Evolutionary conservation across 495 filamentous ascomycete species (phyloP), one percentile per base, ranked within the genome.

Genomic region (Hypomontagnella submonticulosa): DNA sequence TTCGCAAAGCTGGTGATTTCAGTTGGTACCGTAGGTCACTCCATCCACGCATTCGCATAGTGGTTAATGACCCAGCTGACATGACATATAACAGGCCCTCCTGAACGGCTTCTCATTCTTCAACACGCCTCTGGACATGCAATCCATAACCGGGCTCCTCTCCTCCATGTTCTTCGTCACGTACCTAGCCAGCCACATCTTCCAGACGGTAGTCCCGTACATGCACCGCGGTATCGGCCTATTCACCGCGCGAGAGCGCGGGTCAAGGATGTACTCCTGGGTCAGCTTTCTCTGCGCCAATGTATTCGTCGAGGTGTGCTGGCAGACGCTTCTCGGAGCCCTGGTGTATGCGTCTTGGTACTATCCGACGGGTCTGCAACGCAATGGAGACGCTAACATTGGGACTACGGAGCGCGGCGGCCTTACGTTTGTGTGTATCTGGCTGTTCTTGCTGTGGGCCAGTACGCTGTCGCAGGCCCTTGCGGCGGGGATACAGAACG

Each of bases 21-120:
- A n/a, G 15, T 15, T 15, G 33, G 33, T 11, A 6, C 41, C 0
- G 55, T 58, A 41, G 16, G 55, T 47, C 3, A 30, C 15, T 43
- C 10, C 19, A 9, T 30, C 19, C 5, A 9, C 89, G 3, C 85
- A 84, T 11, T 92, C 6, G n/a, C 16, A 43, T 19, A 27, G 30
- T 30, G 4, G 8, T 20, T 13, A 23, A 15, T 9, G 37, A 20
- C 3, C 8, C 33, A 4, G 20, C 18, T 15, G 37, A 32, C 43
- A 36, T 34, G 4, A 32, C 43, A 36, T 34, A 3, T 11, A 15
- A n/a, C 37, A 63, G 60, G 92, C 15, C 75, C 4, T 90, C 1
- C 87, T 90, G 74, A 88, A 88, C 62, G 88, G 88, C 9, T 87
- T 92, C 68, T 88, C 86, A 0, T 90, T 92, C 71, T 87, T 82